Evolutionary conservation across 768 basidiomycete genomes (phyloP).

Genomic region (Tricholoma sp.): DNA sequence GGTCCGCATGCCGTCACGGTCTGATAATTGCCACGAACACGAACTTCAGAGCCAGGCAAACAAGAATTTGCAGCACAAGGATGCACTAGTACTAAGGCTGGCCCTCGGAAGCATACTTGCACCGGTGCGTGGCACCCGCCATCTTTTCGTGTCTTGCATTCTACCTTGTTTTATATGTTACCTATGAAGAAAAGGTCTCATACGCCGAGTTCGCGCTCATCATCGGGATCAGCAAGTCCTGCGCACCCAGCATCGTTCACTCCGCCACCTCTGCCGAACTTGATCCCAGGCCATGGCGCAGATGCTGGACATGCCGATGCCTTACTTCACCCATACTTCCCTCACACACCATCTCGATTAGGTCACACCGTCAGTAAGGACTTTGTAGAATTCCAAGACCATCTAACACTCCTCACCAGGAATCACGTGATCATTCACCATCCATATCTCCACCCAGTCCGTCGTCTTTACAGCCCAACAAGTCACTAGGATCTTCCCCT

Average conservation of each 20-base stretch:
- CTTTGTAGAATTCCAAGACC: background rate
- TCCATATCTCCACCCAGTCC: conserved; percentile 7
- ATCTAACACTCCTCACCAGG: conserved; percentile 7
- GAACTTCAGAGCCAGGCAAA: conserved; percentile 19
- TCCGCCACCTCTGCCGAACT: conserved; percentile 21
- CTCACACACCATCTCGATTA: conserved; percentile 18
- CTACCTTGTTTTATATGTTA: conserved; percentile 5
- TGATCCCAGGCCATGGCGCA: conserved; percentile 17
- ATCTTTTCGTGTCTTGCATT: background rate
- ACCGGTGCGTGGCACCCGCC: conserved; percentile 39
- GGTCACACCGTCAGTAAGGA: conserved; percentile 13
- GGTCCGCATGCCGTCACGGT: conserved; percentile 7
- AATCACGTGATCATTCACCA: conserved; percentile 8
- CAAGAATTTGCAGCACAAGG: conserved; percentile 36
- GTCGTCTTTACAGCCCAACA: conserved; percentile 5
- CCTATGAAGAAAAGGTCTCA: conserved; percentile 45
- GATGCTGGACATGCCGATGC: conserved; percentile 21
- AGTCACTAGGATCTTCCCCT: conserved; percentile 8
- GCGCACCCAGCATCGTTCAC: conserved; percentile 31
- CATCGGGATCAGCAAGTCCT: conserved; percentile 49
- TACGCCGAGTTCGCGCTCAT: conserved; percentile 37
- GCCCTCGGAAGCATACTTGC: conserved; percentile 57
- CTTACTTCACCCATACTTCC: conserved; percentile 19
- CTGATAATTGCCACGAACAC: conserved; percentile 20
- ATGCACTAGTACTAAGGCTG: conserved; percentile 48